phyloP scores from a whole-genome alignment of 768 basidiomycete species.

The Symmetrospora coprosmae region DNA sequence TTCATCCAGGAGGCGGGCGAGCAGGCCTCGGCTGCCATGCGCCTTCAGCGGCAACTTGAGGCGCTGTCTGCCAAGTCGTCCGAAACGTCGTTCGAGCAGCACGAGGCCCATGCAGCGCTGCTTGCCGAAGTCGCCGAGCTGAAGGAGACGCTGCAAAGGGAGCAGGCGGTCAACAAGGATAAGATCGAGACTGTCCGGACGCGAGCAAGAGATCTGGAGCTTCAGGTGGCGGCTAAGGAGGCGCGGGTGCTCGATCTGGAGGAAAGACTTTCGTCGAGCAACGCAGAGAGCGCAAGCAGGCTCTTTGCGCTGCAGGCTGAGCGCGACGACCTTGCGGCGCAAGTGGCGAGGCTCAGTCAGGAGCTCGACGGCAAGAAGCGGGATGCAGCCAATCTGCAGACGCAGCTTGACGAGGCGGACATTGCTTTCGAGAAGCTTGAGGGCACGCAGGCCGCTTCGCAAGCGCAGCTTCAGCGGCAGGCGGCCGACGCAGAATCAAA shows the following conservation, averaged over 20 bases:
- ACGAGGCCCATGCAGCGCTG: background rate
- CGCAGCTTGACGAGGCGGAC: too few relatives aligned
- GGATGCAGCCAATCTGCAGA: too few relatives aligned
- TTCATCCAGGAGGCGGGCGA: background rate
- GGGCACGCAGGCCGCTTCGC: too few relatives aligned
- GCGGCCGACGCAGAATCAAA: background rate
- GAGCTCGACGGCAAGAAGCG: too few relatives aligned
- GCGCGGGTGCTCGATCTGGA: background rate
- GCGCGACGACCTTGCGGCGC: too few relatives aligned
- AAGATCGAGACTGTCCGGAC: background rate
- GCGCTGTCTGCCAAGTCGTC: conserved; percentile 39
- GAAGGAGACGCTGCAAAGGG: conserved; percentile 37
- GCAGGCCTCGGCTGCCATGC: background rate
- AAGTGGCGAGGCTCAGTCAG: too few relatives aligned
- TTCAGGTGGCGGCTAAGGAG: background rate
- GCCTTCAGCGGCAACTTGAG: conserved; percentile 56
- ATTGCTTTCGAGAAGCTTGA: too few relatives aligned
- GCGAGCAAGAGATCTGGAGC: conserved; percentile 45
- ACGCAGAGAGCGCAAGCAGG: too few relatives aligned
- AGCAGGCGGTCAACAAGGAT: too few relatives aligned
- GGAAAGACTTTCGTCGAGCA: too few relatives aligned
- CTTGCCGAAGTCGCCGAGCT: background rate
- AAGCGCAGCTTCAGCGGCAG: background rate
- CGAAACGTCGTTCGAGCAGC: background rate
- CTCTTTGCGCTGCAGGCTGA: too few relatives aligned